phyloP scores from a whole-genome alignment of 257 asterid genomes.

The Prunella vulgaris region DNA sequence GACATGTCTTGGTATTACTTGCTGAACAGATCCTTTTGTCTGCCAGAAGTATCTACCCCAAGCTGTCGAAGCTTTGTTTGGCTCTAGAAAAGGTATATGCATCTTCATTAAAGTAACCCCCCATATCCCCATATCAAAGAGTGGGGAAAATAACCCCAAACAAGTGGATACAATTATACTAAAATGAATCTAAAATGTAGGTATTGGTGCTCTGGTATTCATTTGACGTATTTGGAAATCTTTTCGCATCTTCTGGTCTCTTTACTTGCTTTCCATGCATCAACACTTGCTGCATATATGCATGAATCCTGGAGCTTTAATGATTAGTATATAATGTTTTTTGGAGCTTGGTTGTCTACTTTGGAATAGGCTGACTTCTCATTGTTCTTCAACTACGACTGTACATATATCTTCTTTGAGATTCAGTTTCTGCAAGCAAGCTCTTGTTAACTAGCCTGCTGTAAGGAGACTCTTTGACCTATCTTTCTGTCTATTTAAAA shows the following conservation, averaged over 20 bases:
- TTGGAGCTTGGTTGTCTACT: not conserved
- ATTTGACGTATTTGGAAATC: not conserved
- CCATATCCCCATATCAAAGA: not conserved
- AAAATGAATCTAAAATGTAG: not conserved
- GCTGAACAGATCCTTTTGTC: constrained; percentile 67
- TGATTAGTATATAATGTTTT: not conserved
- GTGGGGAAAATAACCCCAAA: not conserved
- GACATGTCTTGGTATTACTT: constrained; percentile 14
- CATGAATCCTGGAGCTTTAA: not conserved
- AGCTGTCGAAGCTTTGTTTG: constrained; percentile 74
- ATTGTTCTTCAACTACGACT: not conserved
- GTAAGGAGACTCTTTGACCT: not conserved
- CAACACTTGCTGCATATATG: not conserved
- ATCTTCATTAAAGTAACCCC: not conserved
- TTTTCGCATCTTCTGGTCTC: not conserved
- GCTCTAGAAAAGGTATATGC: constrained; percentile 91
- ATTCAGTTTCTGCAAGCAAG: not conserved
- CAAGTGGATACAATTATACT: not conserved
- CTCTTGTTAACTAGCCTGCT: not conserved
- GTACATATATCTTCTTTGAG: not conserved
- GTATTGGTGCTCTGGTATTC: constrained; percentile 6
- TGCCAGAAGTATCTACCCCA: constrained; percentile 77
- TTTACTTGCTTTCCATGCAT: not conserved
- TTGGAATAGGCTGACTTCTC: not conserved
- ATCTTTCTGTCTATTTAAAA: not conserved